Percentiles rank a stretch among this genome's conserved stretches.
phyloP scores from a whole-genome alignment of 169 alveolate species.

The Plasmodium knowlesi region DNA sequence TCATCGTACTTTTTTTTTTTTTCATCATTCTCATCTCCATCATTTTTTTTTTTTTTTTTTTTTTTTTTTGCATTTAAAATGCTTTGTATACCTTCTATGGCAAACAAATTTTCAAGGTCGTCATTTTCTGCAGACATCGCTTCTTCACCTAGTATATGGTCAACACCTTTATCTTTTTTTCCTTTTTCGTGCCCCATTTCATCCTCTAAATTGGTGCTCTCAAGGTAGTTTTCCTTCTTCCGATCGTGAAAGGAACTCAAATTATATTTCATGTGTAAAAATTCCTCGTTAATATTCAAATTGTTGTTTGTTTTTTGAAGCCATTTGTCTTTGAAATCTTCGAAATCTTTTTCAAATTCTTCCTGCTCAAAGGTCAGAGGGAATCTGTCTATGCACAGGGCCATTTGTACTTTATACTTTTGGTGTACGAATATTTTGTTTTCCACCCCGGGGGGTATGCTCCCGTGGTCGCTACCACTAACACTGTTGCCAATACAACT shows the following conservation, averaged over 20 bases:
- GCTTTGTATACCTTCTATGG: constrained; percentile 62
- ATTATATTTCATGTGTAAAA: constrained; percentile 73
- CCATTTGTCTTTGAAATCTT: constrained; percentile 65
- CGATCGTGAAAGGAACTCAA: constrained; percentile 58
- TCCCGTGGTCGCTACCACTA: constrained; percentile 12
- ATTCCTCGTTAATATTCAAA: constrained; percentile 63
- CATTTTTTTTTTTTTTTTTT: constrained; percentile 9
- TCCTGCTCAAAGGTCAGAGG: constrained; percentile 56
- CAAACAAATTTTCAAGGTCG: constrained; percentile 41
- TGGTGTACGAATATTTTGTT: constrained; percentile 56
- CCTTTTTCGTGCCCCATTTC: background rate
- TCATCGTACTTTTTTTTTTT: constrained; percentile 20
- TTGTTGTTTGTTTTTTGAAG: constrained; percentile 58
- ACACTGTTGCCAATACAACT: background rate
- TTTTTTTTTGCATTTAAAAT: constrained; percentile 20
- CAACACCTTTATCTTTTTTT: background rate
- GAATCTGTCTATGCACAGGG: constrained; percentile 70
- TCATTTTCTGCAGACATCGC: constrained; percentile 12
- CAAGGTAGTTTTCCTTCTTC: constrained; percentile 11
- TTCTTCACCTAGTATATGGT: background rate
- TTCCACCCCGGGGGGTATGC: constrained; percentile 1
- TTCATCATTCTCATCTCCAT: background rate
- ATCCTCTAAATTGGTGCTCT: background rate
- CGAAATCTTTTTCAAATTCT: constrained; percentile 65
- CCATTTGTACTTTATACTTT: constrained; percentile 65